phyloP scores from a whole-genome alignment of 1,284 basidiomycete genomes.

The Malassezia arunalokei region DNA sequence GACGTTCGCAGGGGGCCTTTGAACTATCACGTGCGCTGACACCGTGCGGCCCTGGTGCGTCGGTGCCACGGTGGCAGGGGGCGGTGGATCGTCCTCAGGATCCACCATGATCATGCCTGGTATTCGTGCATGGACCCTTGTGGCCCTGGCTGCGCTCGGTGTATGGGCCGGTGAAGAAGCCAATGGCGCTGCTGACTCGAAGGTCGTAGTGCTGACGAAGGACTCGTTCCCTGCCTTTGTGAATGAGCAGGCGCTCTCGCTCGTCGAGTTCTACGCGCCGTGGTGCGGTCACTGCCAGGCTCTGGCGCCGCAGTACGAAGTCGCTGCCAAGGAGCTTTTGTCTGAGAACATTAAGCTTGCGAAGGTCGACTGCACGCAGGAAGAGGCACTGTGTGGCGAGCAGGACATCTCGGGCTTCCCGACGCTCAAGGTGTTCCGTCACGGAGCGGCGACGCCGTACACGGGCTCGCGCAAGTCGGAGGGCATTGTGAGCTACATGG shows the following conservation, averaged over 20 bases:
- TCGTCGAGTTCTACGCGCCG: conserved; percentile 92
- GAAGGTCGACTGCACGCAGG: conserved; percentile 61
- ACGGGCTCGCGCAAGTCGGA: conserved; percentile 82
- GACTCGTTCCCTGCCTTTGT: conserved; percentile 62
- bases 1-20: too few species aligned
- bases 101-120: neutral
- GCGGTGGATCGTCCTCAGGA: neutral
- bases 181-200: conserved; percentile 49
- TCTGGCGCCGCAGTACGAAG: conserved; percentile 63
- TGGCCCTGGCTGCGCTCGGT: conserved; percentile 1
- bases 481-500: conserved; percentile 93
- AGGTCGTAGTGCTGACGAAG: conserved; percentile 66
- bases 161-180: neutral
- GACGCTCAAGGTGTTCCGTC: conserved; percentile 79
- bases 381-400: conserved; percentile 39
- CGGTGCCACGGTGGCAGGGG: too few species aligned
- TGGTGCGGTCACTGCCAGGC: conserved; percentile 72
- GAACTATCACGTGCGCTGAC: too few species aligned
- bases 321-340: conserved; percentile 84
- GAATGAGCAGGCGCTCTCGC: conserved; percentile 58
- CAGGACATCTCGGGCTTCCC: conserved; percentile 84
- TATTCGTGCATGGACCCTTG: conserved; percentile 7
- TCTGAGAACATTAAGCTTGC: conserved; percentile 74
- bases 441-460: conserved; percentile 64
- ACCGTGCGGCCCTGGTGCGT: too few species aligned